Conservation (phyloP, 2,329 filamentous ascomycete species). For the Aspergillus hortae region DNA sequence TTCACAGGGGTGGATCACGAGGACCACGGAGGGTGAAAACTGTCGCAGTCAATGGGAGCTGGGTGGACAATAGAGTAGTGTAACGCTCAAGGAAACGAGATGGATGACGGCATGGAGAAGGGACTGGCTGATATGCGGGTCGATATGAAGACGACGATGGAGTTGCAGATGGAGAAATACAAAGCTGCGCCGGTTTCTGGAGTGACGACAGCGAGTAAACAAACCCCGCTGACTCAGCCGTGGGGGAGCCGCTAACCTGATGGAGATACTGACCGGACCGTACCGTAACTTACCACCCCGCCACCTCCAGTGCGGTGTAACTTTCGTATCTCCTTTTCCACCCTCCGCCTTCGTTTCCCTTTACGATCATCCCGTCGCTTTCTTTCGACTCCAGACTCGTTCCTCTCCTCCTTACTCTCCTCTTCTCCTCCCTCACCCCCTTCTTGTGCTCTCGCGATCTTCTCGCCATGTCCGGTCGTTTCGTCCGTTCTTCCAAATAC, state of each 20-base stretch:
- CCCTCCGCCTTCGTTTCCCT: background rate
- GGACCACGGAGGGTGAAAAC: background rate
- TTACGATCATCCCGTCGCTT: background rate
- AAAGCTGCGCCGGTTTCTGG: slow-evolving; percentile 21
- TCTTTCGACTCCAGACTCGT: background rate
- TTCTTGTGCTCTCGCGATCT: slow-evolving; percentile 11
- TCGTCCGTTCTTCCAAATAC: slow-evolving; percentile 71
- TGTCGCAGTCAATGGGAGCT: background rate
- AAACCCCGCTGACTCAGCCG: slow-evolving; percentile 30
- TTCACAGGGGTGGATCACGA: background rate
- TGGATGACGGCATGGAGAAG: background rate
- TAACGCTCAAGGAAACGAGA: background rate
- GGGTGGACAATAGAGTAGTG: background rate
- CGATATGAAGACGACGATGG: background rate
- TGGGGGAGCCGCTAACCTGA: slow-evolving; percentile 9
- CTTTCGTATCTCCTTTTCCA: background rate
- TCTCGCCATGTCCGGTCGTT: slow-evolving; percentile 62
- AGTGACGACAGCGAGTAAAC: slow-evolving; percentile 33
- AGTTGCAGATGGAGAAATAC: background rate
- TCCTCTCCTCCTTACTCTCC: slow-evolving; percentile 3
- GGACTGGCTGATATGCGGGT: background rate
- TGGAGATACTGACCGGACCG: background rate
- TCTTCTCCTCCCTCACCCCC: slow-evolving; percentile 10
- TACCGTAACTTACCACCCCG: background rate
- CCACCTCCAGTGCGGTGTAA: background rate